Conservation (phyloP, 2,329 filamentous ascomycete genomes). For the Tolypocladium ovalisporum region DNA sequence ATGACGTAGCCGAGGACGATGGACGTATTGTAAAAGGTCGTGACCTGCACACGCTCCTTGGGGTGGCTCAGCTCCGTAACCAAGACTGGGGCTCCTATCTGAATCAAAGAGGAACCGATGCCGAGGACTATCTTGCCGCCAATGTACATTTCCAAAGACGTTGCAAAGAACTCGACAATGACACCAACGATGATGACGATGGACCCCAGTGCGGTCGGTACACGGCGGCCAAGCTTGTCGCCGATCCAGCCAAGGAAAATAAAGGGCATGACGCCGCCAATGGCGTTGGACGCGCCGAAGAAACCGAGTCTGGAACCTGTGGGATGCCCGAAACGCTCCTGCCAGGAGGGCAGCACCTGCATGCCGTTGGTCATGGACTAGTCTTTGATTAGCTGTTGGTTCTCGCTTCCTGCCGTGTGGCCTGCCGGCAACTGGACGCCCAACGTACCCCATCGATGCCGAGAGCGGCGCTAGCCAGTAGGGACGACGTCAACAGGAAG, state of each 20-base stretch:
- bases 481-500: slow-evolving; percentile 30
- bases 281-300: slow-evolving; percentile 26
- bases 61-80: slow-evolving; percentile 30
- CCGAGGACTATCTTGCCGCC: slow-evolving; percentile 26
- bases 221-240: slow-evolving; percentile 20
- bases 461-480: slow-evolving; percentile 27
- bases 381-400: background rate
- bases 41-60: slow-evolving; percentile 26
- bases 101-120: slow-evolving; percentile 23
- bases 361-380: slow-evolving; percentile 29
- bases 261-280: slow-evolving; percentile 28
- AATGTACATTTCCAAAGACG: slow-evolving; percentile 24
- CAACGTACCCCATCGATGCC: slow-evolving; percentile 30
- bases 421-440: background rate
- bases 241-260: slow-evolving; percentile 24
- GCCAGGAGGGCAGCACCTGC: slow-evolving; percentile 25
- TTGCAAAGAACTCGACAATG: slow-evolving; percentile 23
- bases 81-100: slow-evolving; percentile 30
- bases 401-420: background rate
- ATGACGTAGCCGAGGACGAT: slow-evolving; percentile 28
- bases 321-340: slow-evolving; percentile 25
- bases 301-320: slow-evolving; percentile 25
- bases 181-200: slow-evolving; percentile 27
- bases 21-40: slow-evolving; percentile 28
- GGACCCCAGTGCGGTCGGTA: slow-evolving; percentile 23